Percentiles rank a stretch among this genome's conserved stretches.
phyloP scores from a whole-genome alignment of 2,329 filamentous ascomycete genomes.

The Trichoderma guizhouense region DNA sequence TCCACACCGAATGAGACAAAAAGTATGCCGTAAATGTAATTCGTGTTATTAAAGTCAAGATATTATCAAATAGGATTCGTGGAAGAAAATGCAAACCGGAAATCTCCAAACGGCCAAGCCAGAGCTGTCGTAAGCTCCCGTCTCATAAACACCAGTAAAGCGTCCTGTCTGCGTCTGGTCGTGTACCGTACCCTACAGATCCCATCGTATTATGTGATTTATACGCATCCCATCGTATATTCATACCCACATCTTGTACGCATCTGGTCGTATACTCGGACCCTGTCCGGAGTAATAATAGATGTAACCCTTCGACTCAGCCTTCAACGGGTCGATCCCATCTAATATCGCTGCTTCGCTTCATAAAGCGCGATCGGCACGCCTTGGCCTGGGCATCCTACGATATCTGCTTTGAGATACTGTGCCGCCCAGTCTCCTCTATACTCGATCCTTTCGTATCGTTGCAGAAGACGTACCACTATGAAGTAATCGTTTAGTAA shows the following conservation, averaged over 20 bases:
- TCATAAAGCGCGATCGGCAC: conserved; percentile 41
- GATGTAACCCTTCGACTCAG: not conserved
- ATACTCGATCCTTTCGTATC: conserved; percentile 54
- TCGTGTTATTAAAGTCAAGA: not conserved
- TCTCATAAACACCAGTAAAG: not conserved
- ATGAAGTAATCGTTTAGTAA: not conserved
- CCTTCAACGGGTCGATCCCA: not conserved
- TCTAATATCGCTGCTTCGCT: conserved; percentile 7
- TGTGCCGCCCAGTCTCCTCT: conserved; percentile 45
- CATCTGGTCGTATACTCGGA: not conserved
- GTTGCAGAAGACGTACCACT: conserved; percentile 55
- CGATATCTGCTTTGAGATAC: conserved; percentile 42
- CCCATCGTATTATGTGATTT: not conserved
- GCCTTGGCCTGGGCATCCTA: conserved; percentile 42
- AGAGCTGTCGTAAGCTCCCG: not conserved
- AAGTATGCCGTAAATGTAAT: not conserved
- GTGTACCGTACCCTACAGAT: not conserved
- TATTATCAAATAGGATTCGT: not conserved
- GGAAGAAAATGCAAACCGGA: not conserved
- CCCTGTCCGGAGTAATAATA: not conserved
- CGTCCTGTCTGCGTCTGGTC: not conserved
- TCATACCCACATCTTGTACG: not conserved
- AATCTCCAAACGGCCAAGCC: not conserved
- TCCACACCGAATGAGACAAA: not conserved
- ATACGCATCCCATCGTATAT: not conserved